A percentile compares a stretch with the other conserved stretches of the same genome.
Conservation (phyloP, 768 basidiomycete genomes). For the Rhizopogon roseolus region DNA sequence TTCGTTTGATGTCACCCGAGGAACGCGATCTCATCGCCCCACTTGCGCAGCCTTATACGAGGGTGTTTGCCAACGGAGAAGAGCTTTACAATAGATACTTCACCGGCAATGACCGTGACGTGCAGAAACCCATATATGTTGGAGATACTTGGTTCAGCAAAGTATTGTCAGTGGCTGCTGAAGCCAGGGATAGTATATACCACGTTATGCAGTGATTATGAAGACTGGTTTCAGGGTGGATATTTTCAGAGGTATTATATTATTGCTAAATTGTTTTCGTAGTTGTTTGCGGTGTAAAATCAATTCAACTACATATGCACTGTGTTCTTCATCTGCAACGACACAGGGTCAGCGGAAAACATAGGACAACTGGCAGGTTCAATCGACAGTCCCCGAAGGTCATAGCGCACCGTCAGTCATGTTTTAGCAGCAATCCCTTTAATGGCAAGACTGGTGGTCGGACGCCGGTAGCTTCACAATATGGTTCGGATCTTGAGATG, state of each 20-base stretch:
- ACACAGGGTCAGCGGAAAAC: too few species aligned
- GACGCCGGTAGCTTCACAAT: too few species aligned
- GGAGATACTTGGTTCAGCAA: constrained; percentile 3
- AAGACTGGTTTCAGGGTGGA: background rate
- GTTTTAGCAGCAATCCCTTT: too few species aligned
- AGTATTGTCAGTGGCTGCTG: background rate
- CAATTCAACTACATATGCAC: too few species aligned
- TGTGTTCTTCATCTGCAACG: too few species aligned
- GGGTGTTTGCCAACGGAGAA: background rate
- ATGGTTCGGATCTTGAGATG: too few species aligned
- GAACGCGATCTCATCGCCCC: constrained; percentile 3
- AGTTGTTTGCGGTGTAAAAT: too few species aligned
- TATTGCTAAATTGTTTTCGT: too few species aligned
- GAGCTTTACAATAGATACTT: background rate
- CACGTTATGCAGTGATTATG: background rate
- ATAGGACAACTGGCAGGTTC: too few species aligned
- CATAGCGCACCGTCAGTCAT: too few species aligned
- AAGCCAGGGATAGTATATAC: background rate
- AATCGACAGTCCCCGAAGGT: too few species aligned
- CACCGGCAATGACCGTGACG: background rate
- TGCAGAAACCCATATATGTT: constrained; percentile 1
- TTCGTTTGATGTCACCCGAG: background rate
- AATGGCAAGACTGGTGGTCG: too few species aligned
- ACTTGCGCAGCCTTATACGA: background rate
- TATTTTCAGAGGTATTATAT: background rate